These are phyloP conservation scores for Artemisia argyi DNA, from an alignment of 129 eudicot genomes.

Conservation along the genomic window DNA sequence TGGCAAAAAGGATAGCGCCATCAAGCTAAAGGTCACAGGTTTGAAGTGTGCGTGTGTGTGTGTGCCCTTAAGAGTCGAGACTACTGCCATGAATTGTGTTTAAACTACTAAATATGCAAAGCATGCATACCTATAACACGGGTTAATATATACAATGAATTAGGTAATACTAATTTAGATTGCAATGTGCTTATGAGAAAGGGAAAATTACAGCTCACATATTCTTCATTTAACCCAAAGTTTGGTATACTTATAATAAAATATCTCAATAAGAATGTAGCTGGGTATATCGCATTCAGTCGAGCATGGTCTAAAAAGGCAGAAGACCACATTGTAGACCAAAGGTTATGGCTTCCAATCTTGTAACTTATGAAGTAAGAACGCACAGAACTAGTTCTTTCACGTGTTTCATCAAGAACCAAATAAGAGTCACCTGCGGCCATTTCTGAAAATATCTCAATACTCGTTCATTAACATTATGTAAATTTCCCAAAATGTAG, in stretches of 20 bases:
- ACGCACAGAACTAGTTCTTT: too few species aligned
- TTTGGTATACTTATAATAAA: not conserved
- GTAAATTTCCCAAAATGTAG: too few species aligned
- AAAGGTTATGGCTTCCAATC: conserved; percentile 11
- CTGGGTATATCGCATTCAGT: conserved; percentile 11
- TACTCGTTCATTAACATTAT: too few species aligned
- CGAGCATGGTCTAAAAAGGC: not conserved
- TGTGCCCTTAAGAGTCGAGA: not conserved
- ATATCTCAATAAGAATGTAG: not conserved
- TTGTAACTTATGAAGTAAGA: not conserved
- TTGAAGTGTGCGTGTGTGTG: not conserved
- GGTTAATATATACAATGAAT: not conserved
- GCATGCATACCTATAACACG: not conserved
- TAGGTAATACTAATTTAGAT: not conserved
- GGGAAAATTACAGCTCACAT: conserved; percentile 8
- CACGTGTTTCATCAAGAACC: too few species aligned
- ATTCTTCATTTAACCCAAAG: conserved; percentile 10
- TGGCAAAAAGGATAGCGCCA: not conserved
- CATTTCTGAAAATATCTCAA: too few species aligned
- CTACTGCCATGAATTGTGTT: not conserved
- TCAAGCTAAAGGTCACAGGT: not conserved
- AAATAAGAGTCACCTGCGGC: too few species aligned
- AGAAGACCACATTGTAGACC: conserved; percentile 4
- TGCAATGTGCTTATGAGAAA: conserved; percentile 9
- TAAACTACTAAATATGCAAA: not conserved